Evolutionary conservation across 306 rosid species (phyloP), one percentile per base, ranked within the genome.

Genomic region (Calophaca sinica): DNA sequence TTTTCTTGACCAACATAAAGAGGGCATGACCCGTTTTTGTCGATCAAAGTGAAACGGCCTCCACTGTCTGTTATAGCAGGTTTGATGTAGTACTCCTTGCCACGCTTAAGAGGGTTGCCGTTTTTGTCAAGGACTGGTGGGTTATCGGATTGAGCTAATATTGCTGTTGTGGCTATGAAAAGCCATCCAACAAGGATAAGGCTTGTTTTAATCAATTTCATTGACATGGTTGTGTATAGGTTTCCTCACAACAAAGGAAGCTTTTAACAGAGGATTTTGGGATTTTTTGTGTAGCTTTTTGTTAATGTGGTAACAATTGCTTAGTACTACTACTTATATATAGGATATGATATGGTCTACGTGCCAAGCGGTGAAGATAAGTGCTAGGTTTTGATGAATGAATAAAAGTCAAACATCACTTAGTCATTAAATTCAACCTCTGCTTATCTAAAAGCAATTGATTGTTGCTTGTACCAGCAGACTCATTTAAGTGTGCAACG

Each of bases 1-100:
- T 77, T 85, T 33, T 83, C 82, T 55, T 84, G 91, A 12, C 88
- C 96, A 1, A 72, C 93, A 4, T 73, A 68, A 0, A 68, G 2
- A 1, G 93, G 89, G 76, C 93, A 90, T 2, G 83, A 28, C 1
- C 0, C 5, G 9, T 64, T 90, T 14, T 80, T 54, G 32, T 7
- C 0, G 13, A 90, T 41, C 45, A 90, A 74, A 9, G 96, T 84
- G 74, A 86, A 63, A 5, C 68, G 84, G 26, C 90, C 90, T 2
- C 96, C 91, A 13, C 0, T 73, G 10, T 86, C 93, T 3, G 93
- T 86, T 50, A 84, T 86, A 3, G 88, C 91, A 0, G 91, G 93
- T 32, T 74, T 86, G 62, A 90, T 85, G 87, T 81, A 85, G 85
- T 90, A 90, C 0, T 86, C 79, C 13, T 45, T 80, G 0, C 81